phyloP scores from a whole-genome alignment of 2,329 filamentous ascomycete genomes.

The Bimuria novae-zelandiae region DNA sequence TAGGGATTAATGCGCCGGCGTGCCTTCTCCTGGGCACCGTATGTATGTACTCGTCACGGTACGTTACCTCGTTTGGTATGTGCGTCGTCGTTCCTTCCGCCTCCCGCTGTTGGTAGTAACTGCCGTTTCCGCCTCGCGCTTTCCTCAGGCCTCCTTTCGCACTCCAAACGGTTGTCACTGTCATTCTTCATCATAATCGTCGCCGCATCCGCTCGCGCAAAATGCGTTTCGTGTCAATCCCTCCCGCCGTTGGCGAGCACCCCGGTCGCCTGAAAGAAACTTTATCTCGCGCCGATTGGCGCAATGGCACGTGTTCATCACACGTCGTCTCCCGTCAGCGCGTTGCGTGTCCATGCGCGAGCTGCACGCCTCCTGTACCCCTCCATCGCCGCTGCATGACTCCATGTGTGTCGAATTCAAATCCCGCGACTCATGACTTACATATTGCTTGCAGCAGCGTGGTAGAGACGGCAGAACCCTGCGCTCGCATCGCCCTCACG shows the following conservation, averaged over 20 bases:
- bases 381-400: slow-evolving; percentile 1
- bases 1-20: neutral
- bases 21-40: too few species aligned
- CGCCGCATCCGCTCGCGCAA: neutral
- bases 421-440: slow-evolving; percentile 2
- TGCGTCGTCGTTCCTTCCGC: too few species aligned
- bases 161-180: neutral
- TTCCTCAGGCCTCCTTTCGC: neutral
- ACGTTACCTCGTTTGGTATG: too few species aligned
- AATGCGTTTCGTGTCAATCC: neutral
- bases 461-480: too few species aligned
- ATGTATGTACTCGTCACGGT: too few species aligned
- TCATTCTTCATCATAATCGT: neutral
- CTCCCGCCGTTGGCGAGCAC: neutral
- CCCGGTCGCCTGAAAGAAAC: neutral
- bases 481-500: too few species aligned
- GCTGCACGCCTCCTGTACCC: slow-evolving; percentile 5
- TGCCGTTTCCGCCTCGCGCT: neutral
- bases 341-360: neutral
- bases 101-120: neutral
- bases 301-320: neutral
- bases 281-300: neutral
- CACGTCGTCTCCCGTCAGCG: neutral
- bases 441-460: neutral
- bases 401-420: slow-evolving; percentile 1